These are phyloP conservation scores for Wickerhamiella allomyrinae DNA, from an alignment of 805 yeast species.

Conservation along the genomic window DNA sequence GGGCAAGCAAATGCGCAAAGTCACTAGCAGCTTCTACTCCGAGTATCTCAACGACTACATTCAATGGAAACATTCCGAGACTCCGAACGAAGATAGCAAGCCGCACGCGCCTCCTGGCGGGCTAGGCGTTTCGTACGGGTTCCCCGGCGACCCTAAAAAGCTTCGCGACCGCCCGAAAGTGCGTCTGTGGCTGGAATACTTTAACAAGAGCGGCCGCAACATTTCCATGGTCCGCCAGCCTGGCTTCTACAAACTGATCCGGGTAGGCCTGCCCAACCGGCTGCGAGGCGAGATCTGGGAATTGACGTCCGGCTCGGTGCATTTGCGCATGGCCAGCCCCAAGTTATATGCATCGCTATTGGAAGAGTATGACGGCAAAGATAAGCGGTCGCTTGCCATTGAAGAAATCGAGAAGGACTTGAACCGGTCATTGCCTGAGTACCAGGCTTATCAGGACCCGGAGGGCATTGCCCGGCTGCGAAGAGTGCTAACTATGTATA, in stretches of 20 bases:
- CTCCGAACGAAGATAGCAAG: slow-evolving; percentile 13
- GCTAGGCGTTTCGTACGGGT: slow-evolving; percentile 67
- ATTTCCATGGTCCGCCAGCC: slow-evolving; percentile 60
- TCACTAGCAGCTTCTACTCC: slow-evolving; percentile 63
- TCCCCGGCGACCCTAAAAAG: slow-evolving; percentile 76
- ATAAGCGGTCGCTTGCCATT: slow-evolving; percentile 53
- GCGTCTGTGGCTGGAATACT: slow-evolving; percentile 88
- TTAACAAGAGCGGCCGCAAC: slow-evolving; percentile 72
- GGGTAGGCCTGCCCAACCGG: slow-evolving; percentile 90
- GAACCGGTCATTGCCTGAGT: slow-evolving; percentile 89
- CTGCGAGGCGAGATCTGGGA: slow-evolving; percentile 97
- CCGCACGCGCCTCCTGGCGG: slow-evolving; percentile 58
- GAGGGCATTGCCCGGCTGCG: slow-evolving; percentile 80
- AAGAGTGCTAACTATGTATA: slow-evolving; percentile 80
- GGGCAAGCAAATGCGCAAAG: slow-evolving; percentile 41
- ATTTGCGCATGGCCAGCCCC: slow-evolving; percentile 46
- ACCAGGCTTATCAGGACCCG: slow-evolving; percentile 75
- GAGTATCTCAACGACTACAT: slow-evolving; percentile 51
- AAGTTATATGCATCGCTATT: slow-evolving; percentile 47
- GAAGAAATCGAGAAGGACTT: slow-evolving; percentile 96
- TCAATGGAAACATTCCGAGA: slow-evolving; percentile 29
- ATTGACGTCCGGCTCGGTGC: slow-evolving; percentile 73
- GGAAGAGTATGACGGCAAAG: slow-evolving; percentile 43
- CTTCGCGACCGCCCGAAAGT: slow-evolving; percentile 70
- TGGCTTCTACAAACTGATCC: slow-evolving; percentile 63